Evolutionary conservation across 2,329 filamentous ascomycete genomes (phyloP), one percentile per base, ranked within the genome.

Genomic region (Claviceps sp.): DNA sequence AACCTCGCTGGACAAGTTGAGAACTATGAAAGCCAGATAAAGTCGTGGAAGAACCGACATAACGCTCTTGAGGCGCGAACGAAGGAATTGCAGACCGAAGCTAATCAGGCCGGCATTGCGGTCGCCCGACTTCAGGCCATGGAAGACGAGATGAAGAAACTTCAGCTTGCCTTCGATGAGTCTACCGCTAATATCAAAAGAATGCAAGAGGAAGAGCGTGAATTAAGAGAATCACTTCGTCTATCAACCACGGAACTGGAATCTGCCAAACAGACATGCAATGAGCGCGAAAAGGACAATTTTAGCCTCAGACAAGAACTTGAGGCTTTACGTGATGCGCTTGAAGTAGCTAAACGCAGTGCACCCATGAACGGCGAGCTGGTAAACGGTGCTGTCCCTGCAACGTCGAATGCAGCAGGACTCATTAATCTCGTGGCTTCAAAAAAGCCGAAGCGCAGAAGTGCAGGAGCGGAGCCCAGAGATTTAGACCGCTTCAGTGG

Each of bases 381-480:
- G 22, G 58, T 64, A 37, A 73, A 73, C 50, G 70, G 71, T 19
- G 60, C 61, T 22, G 62, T 64, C 44, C 56, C 60, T 10, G 66
- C 72, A 17, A 73, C 80, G 48, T 70, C 80, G 42, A 74, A 78
- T 51, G 73, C 78, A 34, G 86, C 77, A 64, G 90, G 89, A 43
- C 80, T 98, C 56, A 96, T 98, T 77, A 98, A 97, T 68, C 77
- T 98, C 38, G 93, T 98, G 26, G 87, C 91, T 2, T 91, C 89
- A 48, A 97, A 97, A 81, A 96, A 95, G 72, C 89, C 90, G 43
- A 96, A 97, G 76, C 80, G 93, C 63, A 81, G 93, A 58, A 97
- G 91, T 67, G 90, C 89, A 53, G 91, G 89, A 47, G 85, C 86
- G 17, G 90, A 96, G 67, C 82, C 82, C 54, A 85, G 88, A 60